These are phyloP conservation scores for Lentinus tigrinus DNA, from an alignment of 768 basidiomycete species.

Conservation along the genomic window DNA sequence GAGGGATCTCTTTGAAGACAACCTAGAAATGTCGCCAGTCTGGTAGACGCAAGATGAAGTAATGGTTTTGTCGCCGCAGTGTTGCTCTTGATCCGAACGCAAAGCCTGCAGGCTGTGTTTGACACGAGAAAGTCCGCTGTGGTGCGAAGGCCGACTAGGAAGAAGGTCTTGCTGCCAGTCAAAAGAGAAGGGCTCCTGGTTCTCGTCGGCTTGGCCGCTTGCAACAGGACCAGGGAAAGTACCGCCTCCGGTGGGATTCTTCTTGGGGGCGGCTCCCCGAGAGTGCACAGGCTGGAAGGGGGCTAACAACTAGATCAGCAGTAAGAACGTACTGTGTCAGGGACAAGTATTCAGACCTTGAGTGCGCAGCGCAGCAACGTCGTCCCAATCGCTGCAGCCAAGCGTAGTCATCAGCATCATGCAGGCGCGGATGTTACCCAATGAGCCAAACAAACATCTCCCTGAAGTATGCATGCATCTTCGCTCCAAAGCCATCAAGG, in stretches of 20 bases:
- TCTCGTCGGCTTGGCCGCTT: neutral
- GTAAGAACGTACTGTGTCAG: neutral
- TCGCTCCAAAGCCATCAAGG: constrained; percentile 39
- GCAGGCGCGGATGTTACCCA: neutral
- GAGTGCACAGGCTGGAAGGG: neutral
- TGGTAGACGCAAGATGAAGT: neutral
- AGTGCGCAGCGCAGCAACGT: constrained; percentile 15
- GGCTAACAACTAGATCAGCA: neutral
- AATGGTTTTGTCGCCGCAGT: neutral
- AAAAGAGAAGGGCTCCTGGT: neutral
- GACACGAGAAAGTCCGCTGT: neutral
- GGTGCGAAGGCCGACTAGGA: neutral
- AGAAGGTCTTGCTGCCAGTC: neutral
- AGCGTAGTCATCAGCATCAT: neutral
- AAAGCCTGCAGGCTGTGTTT: neutral
- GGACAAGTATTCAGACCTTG: neutral
- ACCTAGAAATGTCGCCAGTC: neutral
- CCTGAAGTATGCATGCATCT: constrained; percentile 48
- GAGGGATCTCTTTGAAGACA: neutral
- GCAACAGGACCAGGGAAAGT: neutral
- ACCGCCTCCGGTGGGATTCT: neutral
- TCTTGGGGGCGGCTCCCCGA: neutral
- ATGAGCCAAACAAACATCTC: constrained; percentile 39
- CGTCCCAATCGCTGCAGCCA: constrained; percentile 10
- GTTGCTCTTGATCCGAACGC: neutral